These are phyloP conservation scores for Excoecaria agallocha DNA, from an alignment of 345 rosid genomes.

Conservation along the genomic window DNA sequence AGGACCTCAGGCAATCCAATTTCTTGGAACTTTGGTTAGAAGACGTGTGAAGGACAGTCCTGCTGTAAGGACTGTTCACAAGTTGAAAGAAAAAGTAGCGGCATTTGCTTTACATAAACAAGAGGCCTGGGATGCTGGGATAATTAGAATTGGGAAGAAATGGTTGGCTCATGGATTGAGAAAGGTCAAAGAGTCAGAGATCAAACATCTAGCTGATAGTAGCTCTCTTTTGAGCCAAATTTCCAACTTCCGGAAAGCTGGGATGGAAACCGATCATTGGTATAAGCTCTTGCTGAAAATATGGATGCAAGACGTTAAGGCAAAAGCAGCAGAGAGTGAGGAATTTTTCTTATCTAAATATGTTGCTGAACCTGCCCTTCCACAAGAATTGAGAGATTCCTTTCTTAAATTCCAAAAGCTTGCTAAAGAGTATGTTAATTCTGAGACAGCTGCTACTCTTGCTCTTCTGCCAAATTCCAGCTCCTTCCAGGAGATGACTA, in stretches of 20 bases:
- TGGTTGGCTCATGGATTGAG: constrained; percentile 87
- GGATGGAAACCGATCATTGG: constrained; percentile 97
- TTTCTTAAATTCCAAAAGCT: constrained; percentile 59
- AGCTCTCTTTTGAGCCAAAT: constrained; percentile 64
- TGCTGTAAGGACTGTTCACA: constrained; percentile 70
- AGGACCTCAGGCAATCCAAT: constrained; percentile 54
- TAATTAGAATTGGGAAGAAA: constrained; percentile 74
- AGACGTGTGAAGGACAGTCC: constrained; percentile 59
- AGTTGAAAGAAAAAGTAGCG: constrained; percentile 75
- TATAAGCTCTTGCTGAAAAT: constrained; percentile 61
- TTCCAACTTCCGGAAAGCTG: constrained; percentile 68
- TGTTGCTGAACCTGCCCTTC: constrained; percentile 70
- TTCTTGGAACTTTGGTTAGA: constrained; percentile 61
- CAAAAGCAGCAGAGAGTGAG: constrained; percentile 49
- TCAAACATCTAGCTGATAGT: constrained; percentile 64
- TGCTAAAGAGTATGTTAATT: constrained; percentile 65
- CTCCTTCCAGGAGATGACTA: constrained; percentile 33
- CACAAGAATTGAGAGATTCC: constrained; percentile 72
- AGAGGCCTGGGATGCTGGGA: constrained; percentile 77
- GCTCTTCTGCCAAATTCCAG: constrained; percentile 54
- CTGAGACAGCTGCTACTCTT: constrained; percentile 62
- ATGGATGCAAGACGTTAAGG: constrained; percentile 69
- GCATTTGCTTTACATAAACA: constrained; percentile 68
- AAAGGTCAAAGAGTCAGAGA: constrained; percentile 93
- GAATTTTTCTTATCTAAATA: constrained; percentile 64